These are phyloP conservation scores for Ampelomyces quisqualis DNA, from an alignment of 2,329 filamentous ascomycete species.

Conservation along the genomic window DNA sequence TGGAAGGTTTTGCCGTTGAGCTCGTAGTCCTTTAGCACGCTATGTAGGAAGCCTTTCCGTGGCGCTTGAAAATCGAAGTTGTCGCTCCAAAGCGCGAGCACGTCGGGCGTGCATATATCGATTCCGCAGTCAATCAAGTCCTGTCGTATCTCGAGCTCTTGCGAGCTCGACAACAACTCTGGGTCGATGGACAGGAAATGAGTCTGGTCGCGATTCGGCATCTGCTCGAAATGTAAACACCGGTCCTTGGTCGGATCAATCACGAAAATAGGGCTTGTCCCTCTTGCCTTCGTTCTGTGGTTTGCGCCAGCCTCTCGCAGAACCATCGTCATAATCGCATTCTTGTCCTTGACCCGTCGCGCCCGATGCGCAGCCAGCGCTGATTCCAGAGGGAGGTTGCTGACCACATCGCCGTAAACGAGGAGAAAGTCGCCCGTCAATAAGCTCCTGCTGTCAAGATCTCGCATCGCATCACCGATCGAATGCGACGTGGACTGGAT, in stretches of 20 bases:
- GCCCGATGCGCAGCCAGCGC: conserved; percentile 77
- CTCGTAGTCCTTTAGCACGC: conserved; percentile 94
- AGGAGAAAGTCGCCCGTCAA: conserved; percentile 89
- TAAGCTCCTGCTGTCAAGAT: conserved; percentile 81
- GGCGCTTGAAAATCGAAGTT: conserved; percentile 96
- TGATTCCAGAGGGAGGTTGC: conserved; percentile 80
- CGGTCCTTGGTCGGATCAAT: conserved; percentile 77
- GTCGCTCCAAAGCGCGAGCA: conserved; percentile 92
- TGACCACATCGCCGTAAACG: conserved; percentile 89
- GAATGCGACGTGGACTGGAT: conserved; percentile 85
- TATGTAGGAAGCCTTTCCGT: conserved; percentile 83
- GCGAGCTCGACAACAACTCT: conserved; percentile 70
- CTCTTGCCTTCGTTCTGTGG: conserved; percentile 76
- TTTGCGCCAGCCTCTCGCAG: conserved; percentile 72
- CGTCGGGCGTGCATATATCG: conserved; percentile 96
- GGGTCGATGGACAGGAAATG: conserved; percentile 73
- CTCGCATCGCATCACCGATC: conserved; percentile 90
- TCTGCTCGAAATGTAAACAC: conserved; percentile 93
- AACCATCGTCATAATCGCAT: conserved; percentile 97
- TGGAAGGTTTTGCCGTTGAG: conserved; percentile 97
- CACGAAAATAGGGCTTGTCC: conserved; percentile 79
- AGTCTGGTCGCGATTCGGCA: conserved; percentile 66
- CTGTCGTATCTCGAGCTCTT: conserved; percentile 77
- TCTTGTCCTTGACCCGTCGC: conserved; percentile 79
- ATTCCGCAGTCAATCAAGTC: conserved; percentile 93